phyloP scores from a whole-genome alignment of 163 green algal species.

The Volvox carteri region DNA sequence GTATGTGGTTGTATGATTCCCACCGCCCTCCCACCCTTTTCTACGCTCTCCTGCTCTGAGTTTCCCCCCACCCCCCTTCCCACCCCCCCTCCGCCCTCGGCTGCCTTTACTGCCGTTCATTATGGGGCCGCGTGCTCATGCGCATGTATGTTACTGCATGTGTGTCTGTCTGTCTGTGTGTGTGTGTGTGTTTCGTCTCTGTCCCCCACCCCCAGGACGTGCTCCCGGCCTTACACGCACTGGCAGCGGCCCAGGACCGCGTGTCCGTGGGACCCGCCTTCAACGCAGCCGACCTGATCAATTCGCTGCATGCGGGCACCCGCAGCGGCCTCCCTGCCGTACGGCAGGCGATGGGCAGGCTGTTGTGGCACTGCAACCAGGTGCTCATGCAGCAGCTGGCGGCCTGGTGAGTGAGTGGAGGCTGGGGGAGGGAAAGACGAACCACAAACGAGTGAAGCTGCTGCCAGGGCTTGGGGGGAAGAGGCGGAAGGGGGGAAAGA shows the following conservation, averaged over 20 bases:
- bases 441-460: too few relatives aligned
- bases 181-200: too few relatives aligned
- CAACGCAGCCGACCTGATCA: slow-evolving; percentile 72
- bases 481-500: neutral
- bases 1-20: too few relatives aligned
- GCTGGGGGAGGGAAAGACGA: neutral
- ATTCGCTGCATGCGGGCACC: slow-evolving; percentile 64
- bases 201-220: slow-evolving; percentile 77
- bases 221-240: slow-evolving; percentile 75
- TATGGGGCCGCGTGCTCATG: too few relatives aligned
- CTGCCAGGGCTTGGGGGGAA: neutral
- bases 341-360: slow-evolving; percentile 75
- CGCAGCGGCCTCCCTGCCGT: slow-evolving; percentile 77
- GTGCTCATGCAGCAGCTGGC: slow-evolving; percentile 89
- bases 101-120: too few relatives aligned
- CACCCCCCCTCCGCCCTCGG: slow-evolving; percentile 1
- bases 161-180: too few relatives aligned
- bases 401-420: slow-evolving; percentile 72
- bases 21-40: too few relatives aligned
- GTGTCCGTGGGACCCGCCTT: slow-evolving; percentile 14
- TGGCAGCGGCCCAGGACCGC: slow-evolving; percentile 61
- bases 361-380: slow-evolving; percentile 91
- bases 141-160: too few relatives aligned
- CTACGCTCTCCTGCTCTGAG: neutral
- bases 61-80: neutral